These are phyloP conservation scores for Vitis rotundifolia DNA, from an alignment of 164 flowering plant genomes.

Conservation along the genomic window DNA sequence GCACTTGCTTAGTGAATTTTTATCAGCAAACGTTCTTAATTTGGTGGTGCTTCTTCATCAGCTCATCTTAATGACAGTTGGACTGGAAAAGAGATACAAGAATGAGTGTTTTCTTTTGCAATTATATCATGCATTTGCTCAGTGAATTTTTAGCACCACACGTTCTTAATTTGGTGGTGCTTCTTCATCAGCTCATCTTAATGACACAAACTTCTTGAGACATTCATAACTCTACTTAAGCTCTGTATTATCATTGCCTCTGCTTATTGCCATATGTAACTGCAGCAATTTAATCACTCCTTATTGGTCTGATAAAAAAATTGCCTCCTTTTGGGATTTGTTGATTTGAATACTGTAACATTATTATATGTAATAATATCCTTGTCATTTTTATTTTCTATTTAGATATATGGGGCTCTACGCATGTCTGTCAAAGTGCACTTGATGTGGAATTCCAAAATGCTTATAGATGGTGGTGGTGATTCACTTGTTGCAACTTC, in stretches of 20 bases:
- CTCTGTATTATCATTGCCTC: background rate
- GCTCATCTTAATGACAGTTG: background rate
- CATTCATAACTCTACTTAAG: background rate
- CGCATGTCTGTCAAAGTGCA: conserved; percentile 93
- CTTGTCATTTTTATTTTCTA: background rate
- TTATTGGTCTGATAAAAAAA: too few relatives aligned
- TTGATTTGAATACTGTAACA: background rate
- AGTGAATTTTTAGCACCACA: too few relatives aligned
- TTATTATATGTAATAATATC: background rate
- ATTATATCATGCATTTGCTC: too few relatives aligned
- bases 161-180: background rate
- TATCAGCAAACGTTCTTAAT: too few relatives aligned
- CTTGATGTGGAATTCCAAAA: conserved; percentile 89
- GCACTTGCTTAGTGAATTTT: too few relatives aligned
- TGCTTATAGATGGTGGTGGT: conserved; percentile 77
- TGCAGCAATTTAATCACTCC: background rate
- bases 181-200: background rate
- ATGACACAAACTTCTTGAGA: background rate
- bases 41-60: background rate
- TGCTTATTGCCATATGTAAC: background rate
- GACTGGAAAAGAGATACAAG: too few relatives aligned
- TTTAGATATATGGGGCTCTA: conserved; percentile 86
- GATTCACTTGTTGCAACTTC: conserved; percentile 83
- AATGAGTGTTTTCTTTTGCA: too few relatives aligned
- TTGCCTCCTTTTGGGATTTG: background rate